Conservation (phyloP, 2,329 filamentous ascomycete species). For the Fusarium haematococcum region DNA sequence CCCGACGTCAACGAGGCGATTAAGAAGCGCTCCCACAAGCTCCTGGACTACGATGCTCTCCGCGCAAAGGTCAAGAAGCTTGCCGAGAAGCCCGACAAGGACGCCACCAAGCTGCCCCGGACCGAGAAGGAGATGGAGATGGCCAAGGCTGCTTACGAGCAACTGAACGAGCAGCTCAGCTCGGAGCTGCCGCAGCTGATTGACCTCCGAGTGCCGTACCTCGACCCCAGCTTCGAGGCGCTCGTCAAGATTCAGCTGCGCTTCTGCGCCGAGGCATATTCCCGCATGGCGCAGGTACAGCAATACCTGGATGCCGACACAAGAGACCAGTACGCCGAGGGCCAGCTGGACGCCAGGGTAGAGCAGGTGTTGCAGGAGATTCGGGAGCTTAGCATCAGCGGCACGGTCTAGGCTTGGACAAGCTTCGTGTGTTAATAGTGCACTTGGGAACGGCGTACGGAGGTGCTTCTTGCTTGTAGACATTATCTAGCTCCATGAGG, state of each 20-base stretch:
- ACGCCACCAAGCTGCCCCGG: conserved; percentile 93
- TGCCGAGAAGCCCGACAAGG: conserved; percentile 98
- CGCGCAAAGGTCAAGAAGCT: conserved; percentile 97
- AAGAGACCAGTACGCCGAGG: conserved; percentile 93
- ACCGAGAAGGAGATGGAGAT: conserved; percentile 97
- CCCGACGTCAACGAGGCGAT: conserved; percentile 99
- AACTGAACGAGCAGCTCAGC: conserved; percentile 95
- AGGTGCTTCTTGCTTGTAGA: conserved; percentile 43
- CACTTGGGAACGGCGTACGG: conserved; percentile 45
- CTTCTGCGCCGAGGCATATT: conserved; percentile 98
- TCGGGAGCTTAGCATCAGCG: conserved; percentile 91
- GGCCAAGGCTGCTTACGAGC: conserved; percentile 92
- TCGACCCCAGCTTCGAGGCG: conserved; percentile 97
- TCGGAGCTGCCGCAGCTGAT: conserved; percentile 95
- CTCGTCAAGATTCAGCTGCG: conserved; percentile 98
- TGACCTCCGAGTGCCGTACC: conserved; percentile 94
- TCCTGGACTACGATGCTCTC: conserved; percentile 97
- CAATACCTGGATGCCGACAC: conserved; percentile 97
- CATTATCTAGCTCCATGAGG: conserved; percentile 36
- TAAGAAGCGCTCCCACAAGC: conserved; percentile 98
- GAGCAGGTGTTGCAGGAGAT: conserved; percentile 98
- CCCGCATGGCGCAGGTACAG: conserved; percentile 98
- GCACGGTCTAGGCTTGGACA: conserved; percentile 64
- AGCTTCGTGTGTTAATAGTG: conserved; percentile 18
- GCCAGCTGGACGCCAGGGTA: conserved; percentile 89